Conservation (phyloP, 306 rosid species). For the Vicia villosa region DNA sequence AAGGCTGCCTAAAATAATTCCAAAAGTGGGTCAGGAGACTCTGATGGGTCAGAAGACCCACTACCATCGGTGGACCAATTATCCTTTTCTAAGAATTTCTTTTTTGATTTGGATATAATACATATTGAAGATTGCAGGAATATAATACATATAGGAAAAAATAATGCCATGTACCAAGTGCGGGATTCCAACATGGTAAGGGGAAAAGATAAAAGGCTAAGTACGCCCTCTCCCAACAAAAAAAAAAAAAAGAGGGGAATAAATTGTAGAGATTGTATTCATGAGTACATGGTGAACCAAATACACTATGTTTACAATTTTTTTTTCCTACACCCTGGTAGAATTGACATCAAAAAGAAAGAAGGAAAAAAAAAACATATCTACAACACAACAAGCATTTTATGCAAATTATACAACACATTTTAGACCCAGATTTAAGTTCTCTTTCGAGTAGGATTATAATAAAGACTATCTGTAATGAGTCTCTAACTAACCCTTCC, state of each 20-base stretch:
- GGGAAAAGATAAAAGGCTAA: neutral
- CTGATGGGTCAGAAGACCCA: neutral
- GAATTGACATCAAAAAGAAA: too few species aligned
- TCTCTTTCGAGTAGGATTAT: neutral
- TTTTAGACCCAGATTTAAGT: too few species aligned
- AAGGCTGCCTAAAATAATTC: neutral
- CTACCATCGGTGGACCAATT: neutral
- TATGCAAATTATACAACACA: too few species aligned
- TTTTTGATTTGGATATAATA: neutral
- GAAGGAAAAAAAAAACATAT: too few species aligned
- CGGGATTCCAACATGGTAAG: neutral
- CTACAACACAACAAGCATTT: too few species aligned
- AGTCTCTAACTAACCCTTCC: slow-evolving; percentile 1
- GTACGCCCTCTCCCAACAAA: neutral
- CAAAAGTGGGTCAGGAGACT: neutral
- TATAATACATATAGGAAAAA: slow-evolving; percentile 16
- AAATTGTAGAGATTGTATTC: too few species aligned
- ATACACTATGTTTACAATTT: too few species aligned
- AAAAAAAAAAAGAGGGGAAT: too few species aligned
- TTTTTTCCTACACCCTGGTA: too few species aligned
- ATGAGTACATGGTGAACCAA: too few species aligned
- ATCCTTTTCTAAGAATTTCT: neutral
- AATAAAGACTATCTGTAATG: neutral
- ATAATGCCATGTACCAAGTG: neutral
- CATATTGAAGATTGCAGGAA: neutral